phyloP scores from a whole-genome alignment of 129 eudicot genomes.

The Smallanthus sonchifolius region DNA sequence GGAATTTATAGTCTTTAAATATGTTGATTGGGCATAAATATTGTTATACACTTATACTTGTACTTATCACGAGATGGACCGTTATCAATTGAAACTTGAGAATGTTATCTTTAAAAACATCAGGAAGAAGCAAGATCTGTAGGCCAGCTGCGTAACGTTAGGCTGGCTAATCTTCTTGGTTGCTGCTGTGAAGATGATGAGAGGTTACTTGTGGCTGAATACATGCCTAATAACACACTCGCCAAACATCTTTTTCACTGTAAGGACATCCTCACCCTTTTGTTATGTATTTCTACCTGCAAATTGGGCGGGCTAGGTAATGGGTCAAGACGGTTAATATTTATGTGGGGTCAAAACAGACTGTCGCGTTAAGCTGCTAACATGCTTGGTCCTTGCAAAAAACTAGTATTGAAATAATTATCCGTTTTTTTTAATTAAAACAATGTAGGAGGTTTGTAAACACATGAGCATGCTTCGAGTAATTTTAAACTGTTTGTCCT shows the following conservation, averaged over 20 bases:
- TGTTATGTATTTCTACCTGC: neutral
- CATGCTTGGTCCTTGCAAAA: neutral
- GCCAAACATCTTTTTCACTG: constrained; percentile 83
- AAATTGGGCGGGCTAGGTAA: neutral
- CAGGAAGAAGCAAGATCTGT: constrained; percentile 77
- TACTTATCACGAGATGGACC: neutral
- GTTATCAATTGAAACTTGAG: neutral
- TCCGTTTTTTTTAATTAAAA: neutral
- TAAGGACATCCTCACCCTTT: constrained; percentile 25
- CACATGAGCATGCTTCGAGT: neutral
- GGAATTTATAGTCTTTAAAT: constrained; percentile 8
- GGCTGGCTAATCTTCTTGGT: constrained; percentile 74
- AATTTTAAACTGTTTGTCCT: neutral
- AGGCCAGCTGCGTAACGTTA: constrained; percentile 49
- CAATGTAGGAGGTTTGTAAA: neutral
- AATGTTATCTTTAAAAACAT: neutral
- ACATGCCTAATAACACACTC: constrained; percentile 70
- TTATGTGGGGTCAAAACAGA: neutral
- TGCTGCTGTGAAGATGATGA: constrained; percentile 70
- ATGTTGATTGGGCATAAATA: constrained; percentile 5
- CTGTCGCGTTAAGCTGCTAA: neutral
- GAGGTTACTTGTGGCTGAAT: constrained; percentile 71
- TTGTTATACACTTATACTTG: neutral
- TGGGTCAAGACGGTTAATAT: neutral
- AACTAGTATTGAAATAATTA: neutral